Conservation (phyloP, 2,329 filamentous ascomycete genomes). For the Fusarium temperatum region DNA sequence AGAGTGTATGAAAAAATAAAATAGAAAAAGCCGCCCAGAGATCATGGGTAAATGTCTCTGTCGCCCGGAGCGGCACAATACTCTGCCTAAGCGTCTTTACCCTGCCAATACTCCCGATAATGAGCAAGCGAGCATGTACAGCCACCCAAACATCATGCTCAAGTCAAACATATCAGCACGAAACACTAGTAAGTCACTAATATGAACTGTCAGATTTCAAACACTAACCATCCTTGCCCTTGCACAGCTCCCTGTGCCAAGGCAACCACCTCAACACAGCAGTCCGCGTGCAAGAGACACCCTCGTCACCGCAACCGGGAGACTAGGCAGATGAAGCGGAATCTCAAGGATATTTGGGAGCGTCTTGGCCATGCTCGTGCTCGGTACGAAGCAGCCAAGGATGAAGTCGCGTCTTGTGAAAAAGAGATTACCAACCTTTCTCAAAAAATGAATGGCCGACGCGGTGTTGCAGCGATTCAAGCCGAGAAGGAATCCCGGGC, state of each 20-base stretch:
- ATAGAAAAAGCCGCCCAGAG: too few relatives aligned
- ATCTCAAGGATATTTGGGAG: background rate
- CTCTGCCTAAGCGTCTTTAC: background rate
- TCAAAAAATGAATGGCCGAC: background rate
- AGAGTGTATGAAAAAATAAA: rapidly evolving
- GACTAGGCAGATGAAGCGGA: background rate
- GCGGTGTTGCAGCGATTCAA: background rate
- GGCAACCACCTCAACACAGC: background rate
- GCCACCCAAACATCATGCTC: background rate
- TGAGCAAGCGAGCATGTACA: background rate
- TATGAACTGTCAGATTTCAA: background rate
- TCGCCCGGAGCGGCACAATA: background rate
- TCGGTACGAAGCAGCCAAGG: background rate
- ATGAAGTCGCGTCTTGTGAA: background rate
- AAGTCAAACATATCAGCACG: background rate
- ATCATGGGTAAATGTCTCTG: background rate
- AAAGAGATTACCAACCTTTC: background rate
- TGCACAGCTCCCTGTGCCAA: background rate
- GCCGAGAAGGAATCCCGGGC: background rate
- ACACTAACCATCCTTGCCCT: background rate
- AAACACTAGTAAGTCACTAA: background rate
- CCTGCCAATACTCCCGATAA: background rate
- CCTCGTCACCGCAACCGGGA: background rate
- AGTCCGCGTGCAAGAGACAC: background rate
- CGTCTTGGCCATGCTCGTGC: background rate